A percentile compares a stretch with the other conserved stretches of the same genome.
Evolutionary conservation across 2,329 filamentous ascomycete species (phyloP).

Genomic region (Cercospora sp.): DNA sequence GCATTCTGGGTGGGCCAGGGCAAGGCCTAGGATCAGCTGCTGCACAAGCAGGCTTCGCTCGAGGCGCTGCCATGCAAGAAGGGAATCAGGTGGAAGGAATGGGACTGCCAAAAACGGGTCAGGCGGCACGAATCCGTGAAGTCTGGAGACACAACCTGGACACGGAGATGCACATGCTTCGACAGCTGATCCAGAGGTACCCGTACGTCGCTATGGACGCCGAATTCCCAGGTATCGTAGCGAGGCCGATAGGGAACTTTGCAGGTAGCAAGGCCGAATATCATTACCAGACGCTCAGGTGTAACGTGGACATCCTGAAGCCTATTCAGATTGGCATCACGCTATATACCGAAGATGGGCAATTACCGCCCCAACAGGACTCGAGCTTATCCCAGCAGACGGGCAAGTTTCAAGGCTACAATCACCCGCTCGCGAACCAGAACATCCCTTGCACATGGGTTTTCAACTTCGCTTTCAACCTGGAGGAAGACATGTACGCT

Average conservation of each 20-base stretch:
- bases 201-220: conserved; percentile 99
- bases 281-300: conserved; percentile 95
- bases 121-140: conserved; percentile 83
- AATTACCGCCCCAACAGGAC: conserved; percentile 72
- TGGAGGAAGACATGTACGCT: conserved; percentile 97
- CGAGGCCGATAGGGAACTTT: conserved; percentile 91
- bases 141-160: conserved; percentile 93
- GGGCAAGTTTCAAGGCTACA: conserved; percentile 45
- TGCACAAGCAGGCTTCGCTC: conserved; percentile 82
- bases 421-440: conserved; percentile 47
- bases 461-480: conserved; percentile 97
- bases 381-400: conserved; percentile 48
- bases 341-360: conserved; percentile 86
- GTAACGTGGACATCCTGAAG: conserved; percentile 95
- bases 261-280: conserved; percentile 88
- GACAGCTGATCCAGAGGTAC: conserved; percentile 83
- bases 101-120: conserved; percentile 55
- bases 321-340: conserved; percentile 97
- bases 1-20: conserved; percentile 37
- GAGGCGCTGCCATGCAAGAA: conserved; percentile 62
- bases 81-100: conserved; percentile 34
- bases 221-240: conserved; percentile 96
- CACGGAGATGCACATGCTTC: conserved; percentile 83
- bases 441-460: conserved; percentile 86
- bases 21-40: conserved; percentile 83